These are phyloP conservation scores for Botrytis elliptica DNA, from an alignment of 2,329 filamentous ascomycete genomes.

Conservation along the genomic window DNA sequence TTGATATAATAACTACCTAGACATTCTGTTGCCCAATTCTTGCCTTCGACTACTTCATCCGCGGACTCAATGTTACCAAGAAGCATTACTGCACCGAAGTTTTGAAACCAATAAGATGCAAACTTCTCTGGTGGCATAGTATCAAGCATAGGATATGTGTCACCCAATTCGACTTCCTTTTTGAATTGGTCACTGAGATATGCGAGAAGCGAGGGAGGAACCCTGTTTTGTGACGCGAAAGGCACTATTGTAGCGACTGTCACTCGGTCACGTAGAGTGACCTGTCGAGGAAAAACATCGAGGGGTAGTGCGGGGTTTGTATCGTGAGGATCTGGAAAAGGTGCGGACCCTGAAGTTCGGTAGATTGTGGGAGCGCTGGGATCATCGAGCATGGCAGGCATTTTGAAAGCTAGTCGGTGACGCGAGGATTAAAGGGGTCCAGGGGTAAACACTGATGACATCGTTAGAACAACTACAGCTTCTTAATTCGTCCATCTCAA, in stretches of 20 bases:
- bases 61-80: constrained; percentile 59
- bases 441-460: constrained; percentile 4
- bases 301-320: constrained; percentile 46
- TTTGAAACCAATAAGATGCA: constrained; percentile 70
- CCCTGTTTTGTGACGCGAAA: constrained; percentile 59
- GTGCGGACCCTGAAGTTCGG: constrained; percentile 52
- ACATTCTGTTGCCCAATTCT: constrained; percentile 65
- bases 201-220: constrained; percentile 59
- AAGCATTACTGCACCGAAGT: constrained; percentile 70
- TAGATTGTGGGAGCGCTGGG: constrained; percentile 55
- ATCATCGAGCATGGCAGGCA: constrained; percentile 63
- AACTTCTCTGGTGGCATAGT: constrained; percentile 61
- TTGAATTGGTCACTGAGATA: constrained; percentile 68
- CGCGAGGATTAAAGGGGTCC: constrained; percentile 13
- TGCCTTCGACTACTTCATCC: constrained; percentile 48
- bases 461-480: constrained; percentile 9
- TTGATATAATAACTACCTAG: constrained; percentile 72
- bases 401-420: constrained; percentile 36
- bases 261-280: constrained; percentile 64
- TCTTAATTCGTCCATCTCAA: background rate
- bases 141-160: constrained; percentile 70
- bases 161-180: constrained; percentile 69
- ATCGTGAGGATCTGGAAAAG: constrained; percentile 51
- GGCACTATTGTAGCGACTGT: constrained; percentile 68
- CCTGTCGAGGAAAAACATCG: constrained; percentile 56